Evolutionary conservation across 306 rosid genomes (phyloP), one percentile per base, ranked within the genome.

Genomic region (Castanea crenata): DNA sequence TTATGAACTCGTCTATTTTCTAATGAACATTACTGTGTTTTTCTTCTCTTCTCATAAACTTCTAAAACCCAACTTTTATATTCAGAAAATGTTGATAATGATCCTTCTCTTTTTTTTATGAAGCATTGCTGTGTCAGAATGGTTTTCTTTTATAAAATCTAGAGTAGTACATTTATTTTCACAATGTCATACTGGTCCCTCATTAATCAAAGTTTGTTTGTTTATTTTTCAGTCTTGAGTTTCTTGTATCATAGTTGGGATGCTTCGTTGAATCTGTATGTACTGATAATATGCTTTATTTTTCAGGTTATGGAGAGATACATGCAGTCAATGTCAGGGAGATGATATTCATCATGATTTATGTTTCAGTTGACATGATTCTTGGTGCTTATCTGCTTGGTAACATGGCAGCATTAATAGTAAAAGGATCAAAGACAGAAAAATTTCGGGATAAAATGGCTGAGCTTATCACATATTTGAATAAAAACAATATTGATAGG

Each of bases 321-420:
- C 92, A 91, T 58, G 92, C 92, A 2, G 92, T 89, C 78, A 91
- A 91, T 73, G 73, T 79, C 49, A 87, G 95, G 75, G 95, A 91
- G 71, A 91, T 91, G 95, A 91, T 91, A 76, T 91, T 89, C 81
- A 72, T 91, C 69, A 91, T 91, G 92, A 8, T 86, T 52, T 91
- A 85, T 82, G 90, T 89, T 31, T 91, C 95, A 20, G 79, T 83
- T 56, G 95, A 91, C 85, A 91, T 91, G 92, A 84, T 89, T 87
- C 89, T 91, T 9, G 92, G 88, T 49, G 91, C 91, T 73, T 91
- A 91, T 75, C 77, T 91, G 71, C 79, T 91, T 34, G 95, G 95
- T 79, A 91, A 91, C 54, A 91, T 91, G 49, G 69, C 92, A 4
- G 92, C 95, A 3, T 61, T 91, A 75, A 78, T 91, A 18, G 95